Base-by-base conservation (phyloP, 2,329 filamentous ascomycete species). In the Fulvia fulva region DNA sequence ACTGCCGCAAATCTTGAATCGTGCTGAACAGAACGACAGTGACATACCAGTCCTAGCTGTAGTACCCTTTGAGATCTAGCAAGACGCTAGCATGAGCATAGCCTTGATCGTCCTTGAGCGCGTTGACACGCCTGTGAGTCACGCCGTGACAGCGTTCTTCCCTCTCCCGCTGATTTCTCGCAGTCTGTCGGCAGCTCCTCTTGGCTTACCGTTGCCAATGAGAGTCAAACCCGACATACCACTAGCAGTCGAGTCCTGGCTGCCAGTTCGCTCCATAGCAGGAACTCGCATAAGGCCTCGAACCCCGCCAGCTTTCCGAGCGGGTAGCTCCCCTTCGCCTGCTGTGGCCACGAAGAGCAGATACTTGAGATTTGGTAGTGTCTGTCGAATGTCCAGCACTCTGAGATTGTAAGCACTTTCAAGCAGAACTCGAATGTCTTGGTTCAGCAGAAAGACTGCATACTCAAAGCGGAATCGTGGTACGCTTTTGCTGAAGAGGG, bases 391-490 rank as follows among this genome's bases (percentile, higher is more conserved):
- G 69, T 99, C 94, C 62, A 97, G 82, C 1, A 96, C 87, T 49
- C 87, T 86, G 12, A 97, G 78, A 0, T 88, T 88, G 64, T 91
- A 86, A 1, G 78, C 76, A 59, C 80, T 82, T 21, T 75, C 75
- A 66, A 85, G 77, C 11, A 88, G 71, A 50, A 86, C 79, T 66
- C 97, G 92, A 56, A 99, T 92, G 70, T 97, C 80, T 75, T 97
- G 97, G 77, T 97, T 97, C 14, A 99, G 81, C n/a, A 97, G 78
- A 68, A 97, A 99, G 71, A 96, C 94, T 11, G 82, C 94, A 72
- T 97, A 99, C 68, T 97, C 93, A 73, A 97, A 97, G 2, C 93
- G 87, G 77, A 93, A 97, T 47, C 91, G 85, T 6, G 71, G 70
- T 0, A 91, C 85, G 69, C 83, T 81, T 59, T 78, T 80, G 77